phyloP scores from a whole-genome alignment of 805 yeast genomes.

The Hanseniaspora lachancei region DNA sequence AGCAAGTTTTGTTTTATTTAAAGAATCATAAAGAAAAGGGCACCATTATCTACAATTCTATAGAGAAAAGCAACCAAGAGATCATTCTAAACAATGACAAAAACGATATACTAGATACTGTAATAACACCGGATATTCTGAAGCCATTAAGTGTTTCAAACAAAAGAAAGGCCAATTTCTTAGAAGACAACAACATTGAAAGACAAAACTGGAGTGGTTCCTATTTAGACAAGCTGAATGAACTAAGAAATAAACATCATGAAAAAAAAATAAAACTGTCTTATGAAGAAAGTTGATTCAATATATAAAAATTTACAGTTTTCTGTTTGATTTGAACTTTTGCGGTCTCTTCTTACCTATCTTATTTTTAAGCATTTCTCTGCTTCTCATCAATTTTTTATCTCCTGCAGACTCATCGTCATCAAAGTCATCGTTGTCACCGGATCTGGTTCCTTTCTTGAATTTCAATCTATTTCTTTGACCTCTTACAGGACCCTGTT shows the following conservation, averaged over 20 bases:
- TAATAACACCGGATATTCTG: conserved; percentile 2
- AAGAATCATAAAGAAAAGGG: background rate
- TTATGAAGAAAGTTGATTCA: background rate
- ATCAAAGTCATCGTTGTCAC: conserved; percentile 35
- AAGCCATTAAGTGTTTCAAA: background rate
- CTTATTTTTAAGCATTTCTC: conserved; percentile 9
- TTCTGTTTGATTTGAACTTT: conserved; percentile 10
- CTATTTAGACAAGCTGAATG: background rate
- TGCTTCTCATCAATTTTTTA: conserved; percentile 3
- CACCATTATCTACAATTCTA: background rate
- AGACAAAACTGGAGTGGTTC: background rate
- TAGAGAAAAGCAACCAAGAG: background rate
- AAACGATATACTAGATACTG: conserved; percentile 4
- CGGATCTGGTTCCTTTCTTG: conserved; percentile 46
- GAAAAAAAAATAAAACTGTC: conserved; percentile 2
- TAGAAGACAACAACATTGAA: background rate
- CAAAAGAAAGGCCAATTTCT: background rate
- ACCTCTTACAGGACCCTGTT: conserved; percentile 86
- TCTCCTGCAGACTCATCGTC: conserved; percentile 21
- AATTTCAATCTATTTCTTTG: conserved; percentile 83
- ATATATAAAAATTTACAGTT: conserved; percentile 1
- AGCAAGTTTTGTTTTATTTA: background rate
- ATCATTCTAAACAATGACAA: background rate
- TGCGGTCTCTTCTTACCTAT: conserved; percentile 13
- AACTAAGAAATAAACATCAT: background rate